These are phyloP conservation scores for Pichia exigua DNA, from an alignment of 805 yeast genomes.

Conservation along the genomic window DNA sequence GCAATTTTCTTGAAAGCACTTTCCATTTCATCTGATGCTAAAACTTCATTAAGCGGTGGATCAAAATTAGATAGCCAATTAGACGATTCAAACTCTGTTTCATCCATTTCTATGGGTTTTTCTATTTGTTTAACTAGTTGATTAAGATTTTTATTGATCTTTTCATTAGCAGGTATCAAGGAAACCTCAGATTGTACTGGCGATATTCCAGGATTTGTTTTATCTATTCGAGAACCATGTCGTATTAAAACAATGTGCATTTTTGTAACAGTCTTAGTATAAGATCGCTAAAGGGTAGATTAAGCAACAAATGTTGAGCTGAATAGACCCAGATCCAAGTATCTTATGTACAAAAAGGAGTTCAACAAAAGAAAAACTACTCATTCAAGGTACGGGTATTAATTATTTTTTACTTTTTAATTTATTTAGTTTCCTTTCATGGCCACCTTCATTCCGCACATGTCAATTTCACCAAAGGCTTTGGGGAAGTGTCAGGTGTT, in stretches of 20 bases:
- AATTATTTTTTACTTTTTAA: too few species aligned
- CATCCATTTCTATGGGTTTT: neutral
- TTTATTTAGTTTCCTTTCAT: neutral
- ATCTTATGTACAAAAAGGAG: neutral
- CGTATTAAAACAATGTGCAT: constrained; percentile 29
- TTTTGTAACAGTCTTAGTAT: neutral
- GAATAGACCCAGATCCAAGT: neutral
- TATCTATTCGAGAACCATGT: constrained; percentile 29
- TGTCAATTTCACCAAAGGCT: neutral
- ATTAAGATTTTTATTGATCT: neutral
- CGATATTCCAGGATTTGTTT: constrained; percentile 12
- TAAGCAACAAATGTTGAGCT: neutral
- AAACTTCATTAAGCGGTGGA: constrained; percentile 26
- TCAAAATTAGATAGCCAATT: constrained; percentile 30
- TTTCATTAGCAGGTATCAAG: neutral
- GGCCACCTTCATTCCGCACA: neutral
- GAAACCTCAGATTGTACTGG: constrained; percentile 7
- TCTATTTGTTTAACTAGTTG: neutral
- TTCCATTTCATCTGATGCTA: constrained; percentile 23
- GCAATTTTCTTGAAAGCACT: constrained; percentile 22
- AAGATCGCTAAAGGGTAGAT: neutral
- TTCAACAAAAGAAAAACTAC: too few species aligned
- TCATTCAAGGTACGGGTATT: neutral
- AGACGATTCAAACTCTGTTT: constrained; percentile 15
- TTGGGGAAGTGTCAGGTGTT: too few species aligned